Base-by-base conservation (phyloP, 2,329 filamentous ascomycete species). In the Penicillium polonicum region DNA sequence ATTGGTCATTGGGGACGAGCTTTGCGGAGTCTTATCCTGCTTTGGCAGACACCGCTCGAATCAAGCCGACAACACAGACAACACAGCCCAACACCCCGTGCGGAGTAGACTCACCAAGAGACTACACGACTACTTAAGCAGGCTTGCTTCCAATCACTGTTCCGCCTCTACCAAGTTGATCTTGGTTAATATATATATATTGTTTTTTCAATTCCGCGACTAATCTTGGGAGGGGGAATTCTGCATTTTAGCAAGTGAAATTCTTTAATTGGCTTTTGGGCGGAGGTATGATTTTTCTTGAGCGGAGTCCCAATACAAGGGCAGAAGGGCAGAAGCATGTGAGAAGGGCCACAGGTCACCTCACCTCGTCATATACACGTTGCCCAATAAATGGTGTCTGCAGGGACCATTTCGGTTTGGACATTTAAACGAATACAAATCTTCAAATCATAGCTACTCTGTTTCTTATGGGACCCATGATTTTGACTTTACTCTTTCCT, bases 1-100 rank as follows among this genome's bases (percentile, higher is more conserved):
- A 96, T 68, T 97, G 92, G 92, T 88, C 85, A 58, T 70, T 96
- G 2, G 91, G 91, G 0, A 82, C 84, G 5, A 79, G 80, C 2
- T 94, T 94, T 72, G 81, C 82, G 23, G 80, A 82, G 60, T 79
- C 82, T 0, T 91, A 88, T 66, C 90, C 91, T 0, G 72, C 70
- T 9, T 70, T 89, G 58, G 74, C 71, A 8, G 78, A 79, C 55
- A 75, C 75, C 1, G 66, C 70, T 27, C 71, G 57, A 44, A 74
- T 80, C 27, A 74, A 70, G 55, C 43, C 67, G 4, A 23, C 57
- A 48, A n/a, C 31, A n/a, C 31, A 17, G 4, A 23, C 57, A 48
- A 17, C 31, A 25, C 31, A 21, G 9, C 31, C 48, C 45, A 33
- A 39, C 44, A 19, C 35, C 48, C 25, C 51, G 39, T 39, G 19